Conservation (phyloP, 257 asterid genomes). For the Orobanche coerulescens region DNA sequence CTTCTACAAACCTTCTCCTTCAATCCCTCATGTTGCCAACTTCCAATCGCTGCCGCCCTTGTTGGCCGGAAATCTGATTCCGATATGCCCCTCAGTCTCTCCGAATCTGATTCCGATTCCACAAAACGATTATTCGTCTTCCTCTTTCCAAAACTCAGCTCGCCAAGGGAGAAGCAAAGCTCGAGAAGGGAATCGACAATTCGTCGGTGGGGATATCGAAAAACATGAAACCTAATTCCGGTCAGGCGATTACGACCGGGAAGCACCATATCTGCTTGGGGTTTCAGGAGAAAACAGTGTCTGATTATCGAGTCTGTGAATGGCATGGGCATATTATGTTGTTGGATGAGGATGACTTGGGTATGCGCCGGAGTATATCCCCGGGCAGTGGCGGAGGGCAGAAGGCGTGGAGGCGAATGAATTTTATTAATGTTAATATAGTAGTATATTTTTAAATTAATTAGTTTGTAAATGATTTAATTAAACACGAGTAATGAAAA, state of each 20-base stretch:
- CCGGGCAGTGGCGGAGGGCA: too few species aligned
- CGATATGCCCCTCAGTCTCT: conserved; percentile 45
- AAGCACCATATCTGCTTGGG: conserved; percentile 94
- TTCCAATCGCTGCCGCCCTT: conserved; percentile 37
- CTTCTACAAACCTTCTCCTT: conserved; percentile 82
- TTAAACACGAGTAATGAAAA: too few species aligned
- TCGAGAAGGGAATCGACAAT: conserved; percentile 73
- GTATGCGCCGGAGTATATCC: conserved; percentile 76
- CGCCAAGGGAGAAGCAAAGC: conserved; percentile 72
- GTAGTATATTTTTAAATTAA: too few species aligned
- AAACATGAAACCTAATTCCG: conserved; percentile 81
- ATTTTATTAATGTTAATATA: too few species aligned
- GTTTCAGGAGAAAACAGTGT: conserved; percentile 64
- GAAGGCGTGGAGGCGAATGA: too few species aligned
- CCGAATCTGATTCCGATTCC: conserved; percentile 41
- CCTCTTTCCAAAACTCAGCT: conserved; percentile 68
- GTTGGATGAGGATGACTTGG: conserved; percentile 92
- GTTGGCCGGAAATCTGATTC: conserved; percentile 45
- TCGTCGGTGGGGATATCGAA: conserved; percentile 48
- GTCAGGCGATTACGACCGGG: conserved; percentile 72
- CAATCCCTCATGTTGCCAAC: conserved; percentile 67
- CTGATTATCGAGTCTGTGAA: conserved; percentile 92
- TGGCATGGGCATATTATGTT: conserved; percentile 97
- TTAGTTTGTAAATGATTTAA: too few species aligned
- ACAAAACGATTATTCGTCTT: conserved; percentile 30